These are phyloP conservation scores for Rhizopus arrhizus DNA, from an alignment of 371 early-diverging fungal species.

Conservation along the genomic window DNA sequence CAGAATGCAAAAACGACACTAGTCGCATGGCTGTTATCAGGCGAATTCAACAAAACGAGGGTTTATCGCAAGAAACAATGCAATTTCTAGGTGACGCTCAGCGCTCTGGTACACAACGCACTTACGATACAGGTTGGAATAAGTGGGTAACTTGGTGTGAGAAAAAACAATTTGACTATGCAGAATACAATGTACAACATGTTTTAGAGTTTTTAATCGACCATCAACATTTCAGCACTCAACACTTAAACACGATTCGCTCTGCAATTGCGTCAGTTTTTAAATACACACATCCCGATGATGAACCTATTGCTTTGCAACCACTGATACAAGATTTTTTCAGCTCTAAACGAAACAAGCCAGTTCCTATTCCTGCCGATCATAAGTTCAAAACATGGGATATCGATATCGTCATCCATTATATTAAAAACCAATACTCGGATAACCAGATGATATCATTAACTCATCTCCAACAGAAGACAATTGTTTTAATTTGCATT, in stretches of 20 bases:
- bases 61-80: too few relatives aligned
- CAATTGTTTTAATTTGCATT: slow-evolving; percentile 7
- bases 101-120: background rate
- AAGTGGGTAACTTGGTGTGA: background rate
- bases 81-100: background rate
- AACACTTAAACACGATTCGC: background rate
- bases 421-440: background rate
- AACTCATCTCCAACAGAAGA: slow-evolving; percentile 21
- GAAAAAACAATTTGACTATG: background rate
- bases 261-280: slow-evolving; percentile 5
- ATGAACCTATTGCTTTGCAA: slow-evolving; percentile 2
- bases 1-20: background rate
- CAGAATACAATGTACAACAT: background rate
- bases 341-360: slow-evolving; percentile 1
- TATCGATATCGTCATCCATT: background rate
- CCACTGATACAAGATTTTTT: slow-evolving; percentile 7
- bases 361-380: background rate
- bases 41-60: too few relatives aligned
- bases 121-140: slow-evolving; percentile 1
- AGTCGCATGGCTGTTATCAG: slow-evolving; percentile 7
- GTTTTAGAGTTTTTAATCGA: slow-evolving; percentile 6
- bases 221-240: background rate
- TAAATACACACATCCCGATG: background rate
- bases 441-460: background rate
- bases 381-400: slow-evolving; percentile 11